Base-by-base conservation (phyloP, 169 alveolate species). In the Plasmodium malariae region DNA sequence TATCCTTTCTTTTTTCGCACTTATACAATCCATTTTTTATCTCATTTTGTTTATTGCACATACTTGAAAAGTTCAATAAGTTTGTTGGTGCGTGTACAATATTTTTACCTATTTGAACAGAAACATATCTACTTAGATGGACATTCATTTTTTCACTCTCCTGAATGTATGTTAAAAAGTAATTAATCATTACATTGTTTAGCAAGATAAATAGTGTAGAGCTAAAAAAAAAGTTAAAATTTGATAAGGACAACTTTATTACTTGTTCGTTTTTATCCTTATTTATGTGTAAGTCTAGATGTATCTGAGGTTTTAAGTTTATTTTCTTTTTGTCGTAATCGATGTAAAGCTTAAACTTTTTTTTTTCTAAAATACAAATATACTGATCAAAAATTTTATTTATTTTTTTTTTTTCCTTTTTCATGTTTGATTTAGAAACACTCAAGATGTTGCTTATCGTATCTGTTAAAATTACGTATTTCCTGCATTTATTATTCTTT, bases 391-490 rank as follows among this genome's bases (percentile, higher is more conserved):
- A 68, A 43, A 67, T 24, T 9, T 30, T 19, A 1, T 11, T 26
- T 4, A 51, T 65, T 65, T 49, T 83, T 60, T 36, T 36, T n/a
- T 36, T 68, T 37, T 43, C 37, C 36, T 78, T 65, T 78, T 78
- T 65, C 19, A 48, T 28, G 51, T 37, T 63, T 4, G 73, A 67
- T 43, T 83, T 65, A 19, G 91, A 83, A 34, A 83, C 71, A 54
- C 85, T 51, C n/a, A 83, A 59, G 19, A 83, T 49, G 28, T 83
- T 83, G 14, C 83, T 67, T 60, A 83, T 51, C 17, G 85, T 48
- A 32, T 83, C 91, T 7, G 91, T 83, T 30, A 67, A 30, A 40
- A 83, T 83, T 11, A 83, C 83, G 54, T 83, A 83, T 54, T 83
- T 83, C 30, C 67, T 83, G 30, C 91, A 83, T 40, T 14, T 30